phyloP scores from a whole-genome alignment of 495 filamentous ascomycete species.

The Neurospora pannonica region DNA sequence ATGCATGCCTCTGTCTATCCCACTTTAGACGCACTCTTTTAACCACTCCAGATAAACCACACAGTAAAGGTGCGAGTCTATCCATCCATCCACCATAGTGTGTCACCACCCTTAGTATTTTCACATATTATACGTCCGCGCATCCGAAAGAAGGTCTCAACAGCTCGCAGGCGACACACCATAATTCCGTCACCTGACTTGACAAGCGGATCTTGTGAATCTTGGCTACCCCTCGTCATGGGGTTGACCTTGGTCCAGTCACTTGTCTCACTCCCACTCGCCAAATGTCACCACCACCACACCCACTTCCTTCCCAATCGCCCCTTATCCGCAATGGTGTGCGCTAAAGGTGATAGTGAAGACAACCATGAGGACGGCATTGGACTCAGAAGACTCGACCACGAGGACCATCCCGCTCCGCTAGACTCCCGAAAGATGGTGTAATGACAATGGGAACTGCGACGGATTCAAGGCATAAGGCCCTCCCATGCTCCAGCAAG shows the following conservation, averaged over 20 bases:
- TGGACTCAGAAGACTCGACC: neutral
- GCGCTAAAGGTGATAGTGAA: neutral
- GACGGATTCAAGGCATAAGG: neutral
- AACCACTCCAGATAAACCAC: neutral
- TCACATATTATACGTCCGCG: neutral
- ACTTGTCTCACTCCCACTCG: conserved; percentile 3
- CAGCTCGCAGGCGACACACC: neutral
- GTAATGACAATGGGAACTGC: neutral
- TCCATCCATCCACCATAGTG: neutral
- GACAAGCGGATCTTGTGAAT: neutral
- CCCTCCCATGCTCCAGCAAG: neutral
- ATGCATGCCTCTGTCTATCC: neutral
- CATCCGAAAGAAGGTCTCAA: neutral
- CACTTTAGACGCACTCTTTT: neutral
- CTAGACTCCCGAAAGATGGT: neutral
- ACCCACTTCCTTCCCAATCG: neutral
- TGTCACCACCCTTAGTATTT: neutral
- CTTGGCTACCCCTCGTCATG: conserved; percentile 2
- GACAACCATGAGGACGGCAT: neutral
- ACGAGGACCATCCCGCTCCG: neutral
- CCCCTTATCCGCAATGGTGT: neutral
- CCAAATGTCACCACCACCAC: neutral
- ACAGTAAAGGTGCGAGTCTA: neutral
- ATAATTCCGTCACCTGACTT: conserved; percentile 1
- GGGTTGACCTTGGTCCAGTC: conserved; percentile 1